Percentiles rank a stretch among this genome's conserved stretches.
Conservation (phyloP, 2,329 filamentous ascomycete genomes). For the Talaromyces funiculosus region DNA sequence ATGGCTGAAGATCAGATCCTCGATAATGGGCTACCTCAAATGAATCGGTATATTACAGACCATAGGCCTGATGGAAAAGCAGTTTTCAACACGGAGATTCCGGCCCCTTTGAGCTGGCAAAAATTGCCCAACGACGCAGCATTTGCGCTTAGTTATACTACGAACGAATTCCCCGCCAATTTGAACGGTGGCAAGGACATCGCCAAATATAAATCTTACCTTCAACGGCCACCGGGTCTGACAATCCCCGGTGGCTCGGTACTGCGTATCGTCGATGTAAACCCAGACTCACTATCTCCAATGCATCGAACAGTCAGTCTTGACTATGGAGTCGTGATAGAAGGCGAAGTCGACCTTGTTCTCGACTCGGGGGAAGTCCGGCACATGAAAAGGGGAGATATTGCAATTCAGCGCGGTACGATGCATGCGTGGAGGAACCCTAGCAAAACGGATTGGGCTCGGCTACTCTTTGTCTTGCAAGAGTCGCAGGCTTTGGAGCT, state of each 20-base stretch:
- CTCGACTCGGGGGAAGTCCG: constrained; percentile 49
- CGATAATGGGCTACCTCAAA: constrained; percentile 9
- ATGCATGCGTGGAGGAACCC: constrained; percentile 52
- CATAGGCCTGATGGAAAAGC: constrained; percentile 11
- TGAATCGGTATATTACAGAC: constrained; percentile 14
- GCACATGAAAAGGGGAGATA: constrained; percentile 46
- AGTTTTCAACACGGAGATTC: neutral
- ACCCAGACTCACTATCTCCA: constrained; percentile 28
- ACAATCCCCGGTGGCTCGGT: constrained; percentile 43
- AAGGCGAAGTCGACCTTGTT: constrained; percentile 49
- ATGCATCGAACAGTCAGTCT: constrained; percentile 53
- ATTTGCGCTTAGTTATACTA: constrained; percentile 48
- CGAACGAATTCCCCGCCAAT: constrained; percentile 44
- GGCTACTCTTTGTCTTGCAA: constrained; percentile 35
- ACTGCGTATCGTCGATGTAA: constrained; percentile 39
- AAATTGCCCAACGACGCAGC: constrained; percentile 34
- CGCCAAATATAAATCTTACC: constrained; percentile 39
- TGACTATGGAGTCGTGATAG: constrained; percentile 52
- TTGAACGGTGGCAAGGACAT: constrained; percentile 45
- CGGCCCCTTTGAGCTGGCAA: constrained; percentile 5
- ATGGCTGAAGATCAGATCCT: constrained; percentile 4
- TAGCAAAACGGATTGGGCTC: constrained; percentile 44
- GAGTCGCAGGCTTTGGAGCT: constrained; percentile 5
- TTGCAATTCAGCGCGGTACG: constrained; percentile 53
- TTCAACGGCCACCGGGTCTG: constrained; percentile 46